Base-by-base conservation (phyloP, 225 moss, liverwort and hornwort genomes). In the Straminergon stramineum region DNA sequence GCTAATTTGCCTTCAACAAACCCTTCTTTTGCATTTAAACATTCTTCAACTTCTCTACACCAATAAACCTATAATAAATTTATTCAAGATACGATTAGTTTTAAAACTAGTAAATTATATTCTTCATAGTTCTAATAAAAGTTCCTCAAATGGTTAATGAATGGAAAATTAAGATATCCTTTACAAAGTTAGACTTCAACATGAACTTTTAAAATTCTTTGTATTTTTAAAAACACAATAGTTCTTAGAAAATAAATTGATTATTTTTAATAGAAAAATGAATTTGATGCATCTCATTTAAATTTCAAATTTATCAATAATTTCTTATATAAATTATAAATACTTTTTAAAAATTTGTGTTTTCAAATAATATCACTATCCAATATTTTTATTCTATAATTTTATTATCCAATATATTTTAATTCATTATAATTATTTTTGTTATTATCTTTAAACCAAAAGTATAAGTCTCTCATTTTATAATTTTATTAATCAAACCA, bases 21-120 rank as follows among this genome's bases (percentile, higher is more conserved):
- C 12, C 89, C 87, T 22, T 88, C 86, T 66, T 76, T 60, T 60
- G 87, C 84, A 57, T 75, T 88, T 51, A 98, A 88, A 53, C 95
- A 94, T 61, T 85, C 87, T 87, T 98, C 98, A 20, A 98, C 94
- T 88, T 94, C 93, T 73, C 90, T 55, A 87, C 95, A 95, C 98
- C 98, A 98, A 77, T 96, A 96, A 43, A 98, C 92, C 94, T 94
- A 10, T 3, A 58, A 60, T 41, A 9, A 12, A 31, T 58, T 21
- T 37, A 21, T 21, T 65, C 2, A 27, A 32, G 12, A 8, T 34
- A 37, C 5, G 17, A 7, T 37, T 3, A 66, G 6, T 35, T 6
- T 17, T 11, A 11, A 67, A 18, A 27, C 5, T 27, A 51, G 5
- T 19, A 1, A 30, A 5, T 17, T 39, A 41, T 20, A 15, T 0